Percentiles rank a stretch among this genome's conserved stretches.
Conservation (phyloP, 2,329 filamentous ascomycete genomes). For the Fusarium vanettenii region DNA sequence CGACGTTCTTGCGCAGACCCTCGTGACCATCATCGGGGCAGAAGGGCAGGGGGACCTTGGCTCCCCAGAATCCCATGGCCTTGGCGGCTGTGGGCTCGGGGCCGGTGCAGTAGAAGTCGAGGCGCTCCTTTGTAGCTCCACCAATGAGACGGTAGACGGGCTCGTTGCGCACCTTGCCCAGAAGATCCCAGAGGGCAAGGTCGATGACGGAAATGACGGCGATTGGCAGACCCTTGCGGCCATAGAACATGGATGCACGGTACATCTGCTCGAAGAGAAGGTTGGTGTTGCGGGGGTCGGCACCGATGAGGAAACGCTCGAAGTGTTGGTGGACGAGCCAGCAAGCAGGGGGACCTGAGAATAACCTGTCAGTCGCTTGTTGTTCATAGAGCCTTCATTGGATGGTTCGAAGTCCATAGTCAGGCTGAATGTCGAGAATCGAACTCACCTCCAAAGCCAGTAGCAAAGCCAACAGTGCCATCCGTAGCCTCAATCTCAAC, state of each 20-base stretch:
- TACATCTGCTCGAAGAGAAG: slow-evolving; percentile 97
- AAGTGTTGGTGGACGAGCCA: slow-evolving; percentile 96
- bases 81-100: slow-evolving; percentile 85
- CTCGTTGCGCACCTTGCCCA: slow-evolving; percentile 91
- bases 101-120: slow-evolving; percentile 96
- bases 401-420: neutral
- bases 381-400: neutral
- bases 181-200: slow-evolving; percentile 89
- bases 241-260: slow-evolving; percentile 95
- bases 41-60: slow-evolving; percentile 90
- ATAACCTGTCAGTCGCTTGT: slow-evolving; percentile 10
- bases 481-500: slow-evolving; percentile 90
- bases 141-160: slow-evolving; percentile 96
- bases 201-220: slow-evolving; percentile 96
- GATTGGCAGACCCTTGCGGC: slow-evolving; percentile 88
- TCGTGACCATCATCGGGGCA: slow-evolving; percentile 87
- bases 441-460: slow-evolving; percentile 81
- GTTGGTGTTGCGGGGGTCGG: slow-evolving; percentile 91
- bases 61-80: slow-evolving; percentile 89
- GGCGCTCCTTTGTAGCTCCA: slow-evolving; percentile 83
- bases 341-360: slow-evolving; percentile 83
- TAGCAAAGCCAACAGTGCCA: slow-evolving; percentile 94
- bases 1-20: slow-evolving; percentile 88
- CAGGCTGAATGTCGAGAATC: neutral
- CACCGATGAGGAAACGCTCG: slow-evolving; percentile 88